phyloP scores from a whole-genome alignment of 768 basidiomycete species.

The Pulveroboletus ravenelii region DNA sequence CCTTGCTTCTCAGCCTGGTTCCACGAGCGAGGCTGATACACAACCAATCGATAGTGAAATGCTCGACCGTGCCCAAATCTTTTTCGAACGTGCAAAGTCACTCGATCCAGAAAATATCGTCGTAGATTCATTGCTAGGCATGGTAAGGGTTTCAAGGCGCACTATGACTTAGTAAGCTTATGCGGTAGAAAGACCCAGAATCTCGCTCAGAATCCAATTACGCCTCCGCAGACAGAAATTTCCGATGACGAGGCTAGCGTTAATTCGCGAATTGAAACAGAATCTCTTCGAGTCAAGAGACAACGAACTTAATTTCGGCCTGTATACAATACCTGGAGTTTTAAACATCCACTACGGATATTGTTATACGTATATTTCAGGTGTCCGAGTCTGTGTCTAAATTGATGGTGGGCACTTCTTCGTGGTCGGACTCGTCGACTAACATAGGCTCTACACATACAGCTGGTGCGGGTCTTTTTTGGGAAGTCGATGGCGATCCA shows the following conservation, averaged over 20 bases:
- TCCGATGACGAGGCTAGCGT: constrained; percentile 35
- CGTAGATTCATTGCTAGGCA: constrained; percentile 47
- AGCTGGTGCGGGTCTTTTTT: constrained; percentile 3
- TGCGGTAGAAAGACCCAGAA: constrained; percentile 16
- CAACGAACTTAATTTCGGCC: constrained; percentile 9
- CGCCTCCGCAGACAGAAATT: constrained; percentile 9
- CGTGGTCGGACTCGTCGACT: constrained; percentile 52
- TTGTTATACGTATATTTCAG: constrained; percentile 3
- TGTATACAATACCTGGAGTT: background rate
- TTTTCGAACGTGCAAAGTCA: constrained; percentile 57
- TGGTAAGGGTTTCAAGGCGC: constrained; percentile 34
- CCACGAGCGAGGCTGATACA: constrained; percentile 1
- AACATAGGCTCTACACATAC: constrained; percentile 7
- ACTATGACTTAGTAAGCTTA: background rate
- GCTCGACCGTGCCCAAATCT: constrained; percentile 46
- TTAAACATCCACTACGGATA: background rate
- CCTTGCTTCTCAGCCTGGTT: constrained; percentile 46
- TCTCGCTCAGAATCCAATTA: constrained; percentile 18
- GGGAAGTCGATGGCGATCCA: background rate
- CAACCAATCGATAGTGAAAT: constrained; percentile 38
- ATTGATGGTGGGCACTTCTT: constrained; percentile 75
- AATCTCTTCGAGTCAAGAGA: constrained; percentile 9
- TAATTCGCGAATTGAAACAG: background rate
- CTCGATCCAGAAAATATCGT: constrained; percentile 57
- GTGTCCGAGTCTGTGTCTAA: constrained; percentile 74